Base-by-base conservation (phyloP, 2,329 filamentous ascomycete species). In the Apiospora rasikravindrae region DNA sequence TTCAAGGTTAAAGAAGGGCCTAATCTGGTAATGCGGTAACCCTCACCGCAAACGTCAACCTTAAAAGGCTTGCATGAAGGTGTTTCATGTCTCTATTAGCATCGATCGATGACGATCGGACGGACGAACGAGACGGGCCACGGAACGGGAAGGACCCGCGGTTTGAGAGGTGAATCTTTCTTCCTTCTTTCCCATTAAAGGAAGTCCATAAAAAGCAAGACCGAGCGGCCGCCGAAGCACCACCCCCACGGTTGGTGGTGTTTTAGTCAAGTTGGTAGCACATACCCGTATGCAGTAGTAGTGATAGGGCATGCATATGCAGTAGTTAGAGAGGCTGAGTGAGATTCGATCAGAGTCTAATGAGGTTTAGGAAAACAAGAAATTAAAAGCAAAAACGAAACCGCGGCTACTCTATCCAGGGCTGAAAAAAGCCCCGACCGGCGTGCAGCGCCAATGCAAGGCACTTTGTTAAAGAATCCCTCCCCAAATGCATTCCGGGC, bases 111-210 rank as follows among this genome's bases (percentile, higher is more conserved):
- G 33, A 64, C 29, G 53, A 61, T 61, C 53, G 53, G 53, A 61
- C 53, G 19, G 29, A 37, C 53, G 53, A 37, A 37, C 29, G 33
- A 37, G 29, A n/a, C 57, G 33, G 57, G 16, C 19, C 57, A n/a
- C 57, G 57, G 57, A 64, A 64, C 57, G 57, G 57, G 57, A 64
- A 64, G 57, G 57, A 40, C 57, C 57, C 57, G 57, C 40, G 57
- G 33, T n/a, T 64, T n/a, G 33, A 37, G 57, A 13, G 33, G 10
- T 16, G 16, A n/a, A 5, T 4, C 40, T 40, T 40, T 37, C 33
- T 37, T 37, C 33, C 57, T 40, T 64, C 33, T 22, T 37, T 37
- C 26, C 29, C 53, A 53, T 53, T 53, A 4, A 26, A 11, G 10
- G 10, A 53, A 26, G 10, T 4, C 47, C 8, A 2, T 6, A 26